Evolutionary conservation across 345 rosid species (phyloP).

Genomic region (Geranium brycei): DNA sequence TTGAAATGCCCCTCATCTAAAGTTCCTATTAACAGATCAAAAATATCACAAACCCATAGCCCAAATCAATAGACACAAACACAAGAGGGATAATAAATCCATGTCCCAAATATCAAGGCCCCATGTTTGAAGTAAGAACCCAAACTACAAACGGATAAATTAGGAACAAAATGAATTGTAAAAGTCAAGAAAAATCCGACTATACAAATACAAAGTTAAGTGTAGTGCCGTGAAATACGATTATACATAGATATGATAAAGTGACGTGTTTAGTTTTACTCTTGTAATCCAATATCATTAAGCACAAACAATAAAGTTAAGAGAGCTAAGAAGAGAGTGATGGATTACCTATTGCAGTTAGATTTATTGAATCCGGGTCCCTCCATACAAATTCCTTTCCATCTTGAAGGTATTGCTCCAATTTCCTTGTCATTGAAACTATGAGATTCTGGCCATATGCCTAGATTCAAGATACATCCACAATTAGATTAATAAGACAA

Average conservation of each 20-base stretch:
- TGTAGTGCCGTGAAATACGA: too few species aligned
- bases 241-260: too few species aligned
- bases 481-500: neutral
- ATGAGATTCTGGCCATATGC: conserved; percentile 61
- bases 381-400: conserved; percentile 63
- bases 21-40: conserved; percentile 49
- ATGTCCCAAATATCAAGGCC: neutral
- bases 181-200: too few species aligned
- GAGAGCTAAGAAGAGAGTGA: neutral
- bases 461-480: conserved; percentile 11
- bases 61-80: conserved; percentile 13
- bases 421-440: conserved; percentile 46
- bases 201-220: too few species aligned
- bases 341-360: conserved; percentile 48
- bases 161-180: too few species aligned
- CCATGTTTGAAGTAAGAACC: neutral
- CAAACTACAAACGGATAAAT: neutral
- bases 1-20: conserved; percentile 58
- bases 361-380: conserved; percentile 39
- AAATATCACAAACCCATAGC: conserved; percentile 14
- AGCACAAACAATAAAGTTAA: too few species aligned
- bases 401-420: conserved; percentile 43
- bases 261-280: too few species aligned
- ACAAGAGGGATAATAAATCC: neutral
- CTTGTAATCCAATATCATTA: too few species aligned